Percentiles rank a stretch among this genome's conserved stretches.
Conservation (phyloP, 164 flowering plant genomes). For the Stephania japonica region DNA sequence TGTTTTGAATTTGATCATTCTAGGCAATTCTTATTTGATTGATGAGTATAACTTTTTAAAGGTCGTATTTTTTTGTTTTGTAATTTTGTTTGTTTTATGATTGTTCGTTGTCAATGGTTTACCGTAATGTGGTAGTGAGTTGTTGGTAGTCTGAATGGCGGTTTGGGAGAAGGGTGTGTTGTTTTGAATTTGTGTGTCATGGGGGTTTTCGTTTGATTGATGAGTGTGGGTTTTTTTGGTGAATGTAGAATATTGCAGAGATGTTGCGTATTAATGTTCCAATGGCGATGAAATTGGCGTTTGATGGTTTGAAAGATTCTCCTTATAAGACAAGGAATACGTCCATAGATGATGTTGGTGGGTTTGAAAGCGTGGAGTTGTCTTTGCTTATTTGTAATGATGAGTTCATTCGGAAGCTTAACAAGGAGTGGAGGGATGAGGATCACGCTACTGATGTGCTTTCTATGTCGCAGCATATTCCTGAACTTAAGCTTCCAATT, state of each 20-base stretch:
- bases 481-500: conserved; percentile 74
- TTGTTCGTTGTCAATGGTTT: background rate
- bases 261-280: conserved; percentile 80
- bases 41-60: background rate
- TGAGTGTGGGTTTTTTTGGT: background rate
- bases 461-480: conserved; percentile 91
- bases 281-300: conserved; percentile 83
- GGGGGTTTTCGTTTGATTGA: conserved; percentile 4
- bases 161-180: background rate
- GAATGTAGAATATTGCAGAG: conserved; percentile 74
- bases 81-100: background rate
- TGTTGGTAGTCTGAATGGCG: background rate
- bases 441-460: conserved; percentile 97
- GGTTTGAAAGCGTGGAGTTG: conserved; percentile 71
- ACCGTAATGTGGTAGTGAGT: background rate
- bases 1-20: background rate
- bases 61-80: no score
- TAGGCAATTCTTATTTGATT: background rate
- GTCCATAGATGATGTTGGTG: conserved; percentile 65
- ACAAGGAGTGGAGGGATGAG: conserved; percentile 95
- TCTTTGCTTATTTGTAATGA: conserved; percentile 91
- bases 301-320: conserved; percentile 70
- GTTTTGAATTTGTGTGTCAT: conserved; percentile 4
- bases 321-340: conserved; percentile 68
- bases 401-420: conserved; percentile 75